phyloP scores from a whole-genome alignment of 352 stramenopile genomes.

The Phytophthora syringae region DNA sequence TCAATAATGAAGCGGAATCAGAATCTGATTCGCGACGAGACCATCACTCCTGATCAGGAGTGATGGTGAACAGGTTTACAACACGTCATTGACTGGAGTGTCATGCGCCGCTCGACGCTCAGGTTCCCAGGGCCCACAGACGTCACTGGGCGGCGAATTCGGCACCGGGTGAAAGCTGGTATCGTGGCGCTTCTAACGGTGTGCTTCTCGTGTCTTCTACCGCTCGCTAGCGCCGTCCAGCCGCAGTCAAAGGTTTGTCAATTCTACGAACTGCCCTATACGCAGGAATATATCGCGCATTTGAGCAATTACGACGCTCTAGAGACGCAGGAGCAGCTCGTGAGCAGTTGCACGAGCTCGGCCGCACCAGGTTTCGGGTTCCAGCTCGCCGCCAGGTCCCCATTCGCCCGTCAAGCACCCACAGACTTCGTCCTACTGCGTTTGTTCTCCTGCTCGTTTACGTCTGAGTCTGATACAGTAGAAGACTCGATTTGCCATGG shows the following conservation, averaged over 20 bases:
- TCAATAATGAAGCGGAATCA: slow-evolving; percentile 23
- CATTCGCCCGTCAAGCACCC: slow-evolving; percentile 39
- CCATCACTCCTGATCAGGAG: slow-evolving; percentile 26
- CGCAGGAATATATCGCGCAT: slow-evolving; percentile 50
- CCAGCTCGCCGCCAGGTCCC: slow-evolving; percentile 31
- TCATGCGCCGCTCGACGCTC: slow-evolving; percentile 16
- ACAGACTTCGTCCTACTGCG: slow-evolving; percentile 73
- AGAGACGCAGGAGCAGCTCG: slow-evolving; percentile 40
- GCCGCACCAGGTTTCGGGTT: slow-evolving; percentile 26
- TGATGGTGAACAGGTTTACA: too few relatives aligned
- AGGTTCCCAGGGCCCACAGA: slow-evolving; percentile 16
- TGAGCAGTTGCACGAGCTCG: slow-evolving; percentile 29
- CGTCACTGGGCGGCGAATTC: background rate
- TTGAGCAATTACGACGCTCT: slow-evolving; percentile 40
- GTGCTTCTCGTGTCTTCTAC: background rate
- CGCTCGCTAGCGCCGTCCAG: slow-evolving; percentile 4
- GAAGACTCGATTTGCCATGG: slow-evolving; percentile 26
- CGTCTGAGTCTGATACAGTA: background rate
- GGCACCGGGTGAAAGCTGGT: slow-evolving; percentile 6
- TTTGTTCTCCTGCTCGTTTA: slow-evolving; percentile 49
- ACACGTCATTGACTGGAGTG: slow-evolving; percentile 27
- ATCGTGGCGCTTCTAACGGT: slow-evolving; percentile 17
- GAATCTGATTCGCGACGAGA: slow-evolving; percentile 26
- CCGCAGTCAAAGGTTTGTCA: slow-evolving; percentile 33
- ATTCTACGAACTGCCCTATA: slow-evolving; percentile 42